Base-by-base conservation (phyloP, 352 stramenopile species). In the Phytopythium boreale region DNA sequence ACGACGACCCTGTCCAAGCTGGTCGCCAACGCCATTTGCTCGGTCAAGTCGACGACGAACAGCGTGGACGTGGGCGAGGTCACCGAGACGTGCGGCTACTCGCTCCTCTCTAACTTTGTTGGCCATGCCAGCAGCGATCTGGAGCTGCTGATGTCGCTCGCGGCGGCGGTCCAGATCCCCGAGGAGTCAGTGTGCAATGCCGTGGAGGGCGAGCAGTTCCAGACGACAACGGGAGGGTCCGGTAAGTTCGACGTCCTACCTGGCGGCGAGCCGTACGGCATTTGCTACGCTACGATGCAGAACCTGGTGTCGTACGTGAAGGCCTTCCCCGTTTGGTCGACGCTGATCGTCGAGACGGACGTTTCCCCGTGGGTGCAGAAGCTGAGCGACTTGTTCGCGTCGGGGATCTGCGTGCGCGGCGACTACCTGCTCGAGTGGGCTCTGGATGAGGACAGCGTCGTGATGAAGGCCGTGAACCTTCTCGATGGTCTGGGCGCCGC, bases 41-140 rank as follows among this genome's bases (percentile, higher is more conserved):
- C 56, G 39, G 36, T 39, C 39, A 62, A 62, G 56, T 24, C 26
- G 19, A 11, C 46, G 15, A 51, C 31, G 6, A 50, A 61, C 34
- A 60, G 20, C n/a, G 37, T 47, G 14, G 55, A 46, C 36, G 55
- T 60, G 12, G 56, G 56, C 56, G 34, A 61, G 22, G 17, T 39
- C 56, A 24, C 36, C 8, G 56, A 62, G 56, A 62, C 56, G 22
- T 62, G 56, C 41, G 56, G 56, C 26, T 52, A 55, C 43, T 62
- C 56, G 41, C 41, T 62, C 15, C 14, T 62, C 24, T 27, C 24
- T 24, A 62, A 55, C 56, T 53, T 62, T 2, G 9, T 52, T 8
- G 43, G 43, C 14, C 7, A 26, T 2, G 46, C 22, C 29, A 15
- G 15, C 26, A 53, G 37, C 43, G 41, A 55, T 36, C 1, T 44